Evolutionary conservation across 2,329 filamentous ascomycete genomes (phyloP).

Genomic region (Botrytis byssoidea): DNA sequence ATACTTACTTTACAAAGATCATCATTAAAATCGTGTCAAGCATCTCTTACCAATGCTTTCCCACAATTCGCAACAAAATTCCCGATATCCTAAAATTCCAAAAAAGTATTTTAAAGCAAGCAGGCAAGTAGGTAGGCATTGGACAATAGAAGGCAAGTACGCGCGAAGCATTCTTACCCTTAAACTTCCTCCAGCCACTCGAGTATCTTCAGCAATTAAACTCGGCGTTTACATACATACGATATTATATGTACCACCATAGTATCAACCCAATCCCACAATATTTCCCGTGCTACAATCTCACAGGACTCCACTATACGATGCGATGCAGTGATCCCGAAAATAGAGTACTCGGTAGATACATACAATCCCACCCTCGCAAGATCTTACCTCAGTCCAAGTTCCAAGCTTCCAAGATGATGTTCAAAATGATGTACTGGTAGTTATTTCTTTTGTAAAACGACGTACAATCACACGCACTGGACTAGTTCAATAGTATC

Average conservation of each 20-base stretch:
- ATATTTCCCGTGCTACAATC: not conserved
- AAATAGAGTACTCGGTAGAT: slow-evolving; percentile 15
- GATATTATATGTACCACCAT: not conserved
- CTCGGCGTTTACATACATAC: slow-evolving; percentile 17
- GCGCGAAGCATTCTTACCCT: slow-evolving; percentile 9
- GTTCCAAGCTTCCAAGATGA: not conserved
- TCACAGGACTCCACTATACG: slow-evolving; percentile 1
- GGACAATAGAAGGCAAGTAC: slow-evolving; percentile 2
- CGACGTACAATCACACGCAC: not conserved
- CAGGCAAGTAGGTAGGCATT: not conserved
- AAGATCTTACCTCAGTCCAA: not conserved
- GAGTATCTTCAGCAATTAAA: slow-evolving; percentile 11
- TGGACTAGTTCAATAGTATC: not conserved
- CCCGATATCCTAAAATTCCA: slow-evolving; percentile 4
- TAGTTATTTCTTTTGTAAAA: not conserved
- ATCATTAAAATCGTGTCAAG: not conserved
- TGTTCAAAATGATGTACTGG: not conserved
- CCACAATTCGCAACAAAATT: slow-evolving; percentile 17
- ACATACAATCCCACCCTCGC: not conserved
- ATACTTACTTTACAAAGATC: not conserved
- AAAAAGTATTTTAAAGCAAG: not conserved
- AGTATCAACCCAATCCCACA: not conserved
- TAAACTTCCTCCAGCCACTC: not conserved
- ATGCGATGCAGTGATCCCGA: slow-evolving; percentile 17
- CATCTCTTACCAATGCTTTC: slow-evolving; percentile 17